phyloP scores from a whole-genome alignment of 176 grass and related monocot species.

The Zizania latifolia region DNA sequence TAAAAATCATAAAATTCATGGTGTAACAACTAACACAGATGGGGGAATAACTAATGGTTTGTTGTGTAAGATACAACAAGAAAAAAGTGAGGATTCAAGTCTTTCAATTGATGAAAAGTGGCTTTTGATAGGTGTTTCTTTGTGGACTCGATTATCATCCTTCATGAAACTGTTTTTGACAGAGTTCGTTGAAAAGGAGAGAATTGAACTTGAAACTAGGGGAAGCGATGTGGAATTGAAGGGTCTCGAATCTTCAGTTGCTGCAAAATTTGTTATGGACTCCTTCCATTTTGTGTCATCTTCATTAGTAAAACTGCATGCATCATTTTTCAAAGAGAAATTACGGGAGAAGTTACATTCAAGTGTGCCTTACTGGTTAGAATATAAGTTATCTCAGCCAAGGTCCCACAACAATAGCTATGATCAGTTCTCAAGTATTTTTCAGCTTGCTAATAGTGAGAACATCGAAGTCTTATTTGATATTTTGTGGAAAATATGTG shows the following conservation, averaged over 20 bases:
- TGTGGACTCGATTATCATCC: slow-evolving; percentile 62
- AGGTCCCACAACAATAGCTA: slow-evolving; percentile 24
- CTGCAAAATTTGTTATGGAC: slow-evolving; percentile 46
- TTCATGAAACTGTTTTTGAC: slow-evolving; percentile 47
- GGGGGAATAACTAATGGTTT: neutral
- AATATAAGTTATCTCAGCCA: slow-evolving; percentile 35
- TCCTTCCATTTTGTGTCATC: slow-evolving; percentile 60
- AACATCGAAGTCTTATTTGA: slow-evolving; percentile 44
- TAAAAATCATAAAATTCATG: slow-evolving; percentile 44
- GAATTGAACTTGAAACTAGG: slow-evolving; percentile 26
- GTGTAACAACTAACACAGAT: slow-evolving; percentile 32
- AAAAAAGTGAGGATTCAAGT: slow-evolving; percentile 19
- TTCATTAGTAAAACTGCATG: slow-evolving; percentile 59
- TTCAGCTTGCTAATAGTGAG: slow-evolving; percentile 44
- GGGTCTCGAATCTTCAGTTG: slow-evolving; percentile 21
- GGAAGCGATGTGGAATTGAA: slow-evolving; percentile 32
- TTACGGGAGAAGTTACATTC: slow-evolving; percentile 35
- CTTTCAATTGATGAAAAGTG: slow-evolving; percentile 71
- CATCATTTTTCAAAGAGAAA: slow-evolving; percentile 62
- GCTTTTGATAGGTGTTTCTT: slow-evolving; percentile 55
- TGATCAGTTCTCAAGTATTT: slow-evolving; percentile 32
- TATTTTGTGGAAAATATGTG: slow-evolving; percentile 60
- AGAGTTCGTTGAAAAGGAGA: slow-evolving; percentile 43
- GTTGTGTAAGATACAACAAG: slow-evolving; percentile 18
- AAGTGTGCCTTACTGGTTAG: slow-evolving; percentile 56